Evolutionary conservation across 2,329 filamentous ascomycete species (phyloP).

Genomic region (Penicillium hordei): DNA sequence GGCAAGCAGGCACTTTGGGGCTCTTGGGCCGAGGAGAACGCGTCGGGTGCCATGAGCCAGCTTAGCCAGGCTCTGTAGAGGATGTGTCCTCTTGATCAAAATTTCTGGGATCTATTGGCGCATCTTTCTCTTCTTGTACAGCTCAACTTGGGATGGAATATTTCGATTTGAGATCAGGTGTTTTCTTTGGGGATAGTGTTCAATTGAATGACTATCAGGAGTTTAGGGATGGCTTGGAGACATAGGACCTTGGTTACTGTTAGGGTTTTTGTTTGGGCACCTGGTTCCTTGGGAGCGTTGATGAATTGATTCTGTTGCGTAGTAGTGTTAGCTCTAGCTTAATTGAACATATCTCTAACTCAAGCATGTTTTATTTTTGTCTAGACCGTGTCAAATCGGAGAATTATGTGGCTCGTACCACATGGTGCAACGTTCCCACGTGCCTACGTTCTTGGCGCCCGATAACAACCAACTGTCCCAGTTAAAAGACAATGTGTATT

Average conservation of each 20-base stretch:
- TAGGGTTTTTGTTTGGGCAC: constrained; percentile 3
- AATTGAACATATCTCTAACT: constrained; percentile 23
- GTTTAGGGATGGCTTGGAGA: constrained; percentile 19
- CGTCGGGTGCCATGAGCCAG: constrained; percentile 47
- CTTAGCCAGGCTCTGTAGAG: constrained; percentile 30
- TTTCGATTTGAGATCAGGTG: constrained; percentile 23
- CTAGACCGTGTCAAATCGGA: background rate
- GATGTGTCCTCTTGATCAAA: constrained; percentile 9
- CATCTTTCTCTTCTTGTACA: constrained; percentile 27
- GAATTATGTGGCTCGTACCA: background rate
- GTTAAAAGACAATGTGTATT: background rate
- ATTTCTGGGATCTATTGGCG: constrained; percentile 17
- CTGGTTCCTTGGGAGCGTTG: constrained; percentile 11
- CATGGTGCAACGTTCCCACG: background rate
- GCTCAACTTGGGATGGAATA: constrained; percentile 24
- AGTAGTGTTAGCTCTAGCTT: constrained; percentile 19
- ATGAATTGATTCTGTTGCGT: constrained; percentile 6
- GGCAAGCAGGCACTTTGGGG: constrained; percentile 97
- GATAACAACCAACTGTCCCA: background rate
- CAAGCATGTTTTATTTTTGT: background rate
- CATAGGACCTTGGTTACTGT: constrained; percentile 13
- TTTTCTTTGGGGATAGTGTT: constrained; percentile 15
- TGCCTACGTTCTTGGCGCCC: background rate
- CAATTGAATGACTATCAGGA: constrained; percentile 19
- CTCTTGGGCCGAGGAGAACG: constrained; percentile 78